Percentiles rank a stretch among this genome's conserved stretches.
These are phyloP conservation scores for Fraxinus nigra DNA, from an alignment of 305 asterid genomes.

Conservation along the genomic window DNA sequence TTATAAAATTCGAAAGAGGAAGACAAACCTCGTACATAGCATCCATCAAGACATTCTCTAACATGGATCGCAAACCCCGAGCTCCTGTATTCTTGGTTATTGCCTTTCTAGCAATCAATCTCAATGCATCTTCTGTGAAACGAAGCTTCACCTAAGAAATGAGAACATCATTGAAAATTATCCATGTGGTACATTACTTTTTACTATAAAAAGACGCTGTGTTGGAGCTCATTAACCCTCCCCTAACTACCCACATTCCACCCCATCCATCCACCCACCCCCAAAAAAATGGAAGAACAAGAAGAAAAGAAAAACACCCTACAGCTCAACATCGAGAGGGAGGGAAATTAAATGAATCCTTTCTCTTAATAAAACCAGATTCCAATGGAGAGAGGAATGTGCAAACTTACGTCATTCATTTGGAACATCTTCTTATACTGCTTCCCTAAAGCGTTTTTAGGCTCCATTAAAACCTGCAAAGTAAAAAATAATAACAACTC, in stretches of 20 bases:
- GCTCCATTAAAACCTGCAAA: constrained; percentile 86
- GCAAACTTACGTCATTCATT: constrained; percentile 75
- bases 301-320: not conserved
- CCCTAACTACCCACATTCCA: not conserved
- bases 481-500: not conserved
- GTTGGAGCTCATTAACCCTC: not conserved
- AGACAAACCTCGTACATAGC: constrained; percentile 90
- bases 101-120: constrained; percentile 81
- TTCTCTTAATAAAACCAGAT: not conserved
- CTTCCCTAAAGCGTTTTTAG: constrained; percentile 88
- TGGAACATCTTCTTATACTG: constrained; percentile 91
- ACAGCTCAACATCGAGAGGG: not conserved
- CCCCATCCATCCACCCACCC: not conserved
- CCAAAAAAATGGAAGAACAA: no score
- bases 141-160: constrained; percentile 76
- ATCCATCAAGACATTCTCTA: constrained; percentile 86
- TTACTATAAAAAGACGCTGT: not conserved
- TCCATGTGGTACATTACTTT: not conserved
- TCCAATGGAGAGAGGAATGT: not conserved
- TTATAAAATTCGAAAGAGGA: not conserved
- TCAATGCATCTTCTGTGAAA: constrained; percentile 77
- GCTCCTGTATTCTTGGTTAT: constrained; percentile 89
- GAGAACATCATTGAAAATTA: not conserved
- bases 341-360: not conserved
- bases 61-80: constrained; percentile 82